Percentiles rank a stretch among this genome's conserved stretches.
Conservation (phyloP, 2,329 filamentous ascomycete species). For the Xylaria sp. region DNA sequence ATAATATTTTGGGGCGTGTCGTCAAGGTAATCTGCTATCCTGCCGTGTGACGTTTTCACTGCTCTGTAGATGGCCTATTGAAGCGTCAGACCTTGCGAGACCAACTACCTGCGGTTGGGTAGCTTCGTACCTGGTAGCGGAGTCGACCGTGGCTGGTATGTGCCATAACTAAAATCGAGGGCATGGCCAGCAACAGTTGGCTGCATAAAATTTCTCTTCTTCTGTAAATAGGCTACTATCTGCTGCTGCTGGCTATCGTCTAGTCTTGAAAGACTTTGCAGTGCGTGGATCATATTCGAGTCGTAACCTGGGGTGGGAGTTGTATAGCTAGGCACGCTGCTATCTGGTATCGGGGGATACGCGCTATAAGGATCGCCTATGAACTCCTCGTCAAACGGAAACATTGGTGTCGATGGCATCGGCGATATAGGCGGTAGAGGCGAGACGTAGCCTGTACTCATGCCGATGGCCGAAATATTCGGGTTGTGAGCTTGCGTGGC, state of each 20-base stretch:
- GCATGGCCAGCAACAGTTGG: slow-evolving; percentile 32
- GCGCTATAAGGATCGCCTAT: slow-evolving; percentile 21
- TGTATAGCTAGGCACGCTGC: slow-evolving; percentile 28
- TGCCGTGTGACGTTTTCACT: slow-evolving; percentile 23
- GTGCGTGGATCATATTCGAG: slow-evolving; percentile 41
- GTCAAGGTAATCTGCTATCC: slow-evolving; percentile 24
- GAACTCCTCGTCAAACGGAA: slow-evolving; percentile 35
- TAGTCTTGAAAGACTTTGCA: slow-evolving; percentile 43
- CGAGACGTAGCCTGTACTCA: slow-evolving; percentile 38
- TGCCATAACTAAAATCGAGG: slow-evolving; percentile 37
- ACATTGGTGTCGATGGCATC: slow-evolving; percentile 40
- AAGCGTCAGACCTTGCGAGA: slow-evolving; percentile 13
- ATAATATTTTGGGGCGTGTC: slow-evolving; percentile 5
- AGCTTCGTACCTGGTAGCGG: slow-evolving; percentile 32
- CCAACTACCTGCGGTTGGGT: slow-evolving; percentile 2
- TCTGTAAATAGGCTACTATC: slow-evolving; percentile 41
- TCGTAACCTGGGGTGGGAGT: slow-evolving; percentile 27
- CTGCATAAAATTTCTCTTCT: slow-evolving; percentile 38
- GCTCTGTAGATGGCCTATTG: slow-evolving; percentile 5
- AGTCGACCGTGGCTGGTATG: slow-evolving; percentile 33
- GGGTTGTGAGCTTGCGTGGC: slow-evolving; percentile 32
- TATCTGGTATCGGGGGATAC: slow-evolving; percentile 31
- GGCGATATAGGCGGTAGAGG: slow-evolving; percentile 39
- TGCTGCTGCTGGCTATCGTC: slow-evolving; percentile 45
- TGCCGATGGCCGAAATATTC: slow-evolving; percentile 35